Evolutionary conservation across 1,284 basidiomycete species (phyloP).

Genomic region (Trametes versicolor): DNA sequence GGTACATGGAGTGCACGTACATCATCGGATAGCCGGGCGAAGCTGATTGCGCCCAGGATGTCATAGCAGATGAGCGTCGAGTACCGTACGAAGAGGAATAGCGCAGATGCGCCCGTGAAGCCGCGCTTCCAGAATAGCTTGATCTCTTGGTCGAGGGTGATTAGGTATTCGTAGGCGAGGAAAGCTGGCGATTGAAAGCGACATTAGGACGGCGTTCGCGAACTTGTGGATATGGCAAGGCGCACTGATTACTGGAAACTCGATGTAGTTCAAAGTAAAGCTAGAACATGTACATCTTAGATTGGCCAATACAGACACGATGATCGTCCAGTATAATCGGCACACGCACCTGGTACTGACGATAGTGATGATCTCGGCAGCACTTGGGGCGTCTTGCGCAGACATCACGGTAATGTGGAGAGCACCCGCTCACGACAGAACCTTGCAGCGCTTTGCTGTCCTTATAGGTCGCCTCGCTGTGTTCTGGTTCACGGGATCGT

Average conservation of each 20-base stretch:
- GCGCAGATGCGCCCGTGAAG: constrained; percentile 13
- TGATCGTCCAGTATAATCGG: neutral
- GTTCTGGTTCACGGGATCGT: neutral
- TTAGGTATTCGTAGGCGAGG: constrained; percentile 14
- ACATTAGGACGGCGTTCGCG: neutral
- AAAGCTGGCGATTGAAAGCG: neutral
- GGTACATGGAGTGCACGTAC: neutral
- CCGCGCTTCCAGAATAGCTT: constrained; percentile 18
- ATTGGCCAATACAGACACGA: neutral
- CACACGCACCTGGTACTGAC: neutral
- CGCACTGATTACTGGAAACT: neutral
- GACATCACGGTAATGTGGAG: neutral
- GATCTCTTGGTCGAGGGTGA: constrained; percentile 19
- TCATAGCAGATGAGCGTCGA: neutral
- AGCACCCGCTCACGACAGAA: neutral
- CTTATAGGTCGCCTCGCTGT: neutral
- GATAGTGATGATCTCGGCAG: neutral
- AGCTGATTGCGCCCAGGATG: neutral
- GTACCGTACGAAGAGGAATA: constrained; percentile 22
- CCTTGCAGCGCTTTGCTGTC: neutral
- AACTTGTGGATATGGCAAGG: neutral
- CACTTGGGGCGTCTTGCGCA: neutral
- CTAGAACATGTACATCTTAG: neutral
- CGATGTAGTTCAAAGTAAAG: neutral
- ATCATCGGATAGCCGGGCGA: neutral